phyloP scores from a whole-genome alignment of 2,329 filamentous ascomycete species.

The Apiospora sp. region DNA sequence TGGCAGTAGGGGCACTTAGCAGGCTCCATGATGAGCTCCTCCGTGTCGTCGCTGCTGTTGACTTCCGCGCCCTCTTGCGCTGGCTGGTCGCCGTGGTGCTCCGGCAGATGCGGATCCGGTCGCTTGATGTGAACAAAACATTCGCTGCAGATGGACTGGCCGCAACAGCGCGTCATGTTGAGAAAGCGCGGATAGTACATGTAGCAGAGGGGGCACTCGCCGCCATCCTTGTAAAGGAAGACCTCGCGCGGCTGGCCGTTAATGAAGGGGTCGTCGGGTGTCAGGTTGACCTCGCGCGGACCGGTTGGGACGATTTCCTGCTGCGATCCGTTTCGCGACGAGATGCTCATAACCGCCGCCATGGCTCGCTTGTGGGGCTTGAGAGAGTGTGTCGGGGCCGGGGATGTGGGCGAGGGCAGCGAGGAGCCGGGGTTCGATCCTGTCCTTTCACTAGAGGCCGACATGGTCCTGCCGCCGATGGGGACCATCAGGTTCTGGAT shows the following conservation, averaged over 20 bases:
- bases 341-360: conserved; percentile 77
- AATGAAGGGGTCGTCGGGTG: conserved; percentile 81
- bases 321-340: conserved; percentile 76
- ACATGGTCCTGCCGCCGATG: conserved; percentile 78
- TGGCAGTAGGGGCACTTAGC: conserved; percentile 95
- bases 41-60: conserved; percentile 45
- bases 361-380: conserved; percentile 90
- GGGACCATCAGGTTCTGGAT: conserved; percentile 80
- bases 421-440: conserved; percentile 70
- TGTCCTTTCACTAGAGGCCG: conserved; percentile 75
- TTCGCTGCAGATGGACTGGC: conserved; percentile 96
- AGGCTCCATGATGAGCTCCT: conserved; percentile 84
- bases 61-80: conserved; percentile 35
- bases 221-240: conserved; percentile 88
- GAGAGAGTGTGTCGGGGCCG: conserved; percentile 61
- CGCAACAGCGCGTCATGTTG: conserved; percentile 93
- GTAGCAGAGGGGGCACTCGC: conserved; percentile 96
- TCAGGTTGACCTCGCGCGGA: conserved; percentile 78
- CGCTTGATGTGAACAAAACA: conserved; percentile 98
- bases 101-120: conserved; percentile 79
- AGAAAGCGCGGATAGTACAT: conserved; percentile 94
- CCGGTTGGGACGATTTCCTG: conserved; percentile 65
- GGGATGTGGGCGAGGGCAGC: conserved; percentile 64
- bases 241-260: conserved; percentile 96
- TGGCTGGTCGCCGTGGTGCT: conserved; percentile 64